Base-by-base conservation (phyloP, 2,329 filamentous ascomycete genomes). In the Talaromyces islandicus region DNA sequence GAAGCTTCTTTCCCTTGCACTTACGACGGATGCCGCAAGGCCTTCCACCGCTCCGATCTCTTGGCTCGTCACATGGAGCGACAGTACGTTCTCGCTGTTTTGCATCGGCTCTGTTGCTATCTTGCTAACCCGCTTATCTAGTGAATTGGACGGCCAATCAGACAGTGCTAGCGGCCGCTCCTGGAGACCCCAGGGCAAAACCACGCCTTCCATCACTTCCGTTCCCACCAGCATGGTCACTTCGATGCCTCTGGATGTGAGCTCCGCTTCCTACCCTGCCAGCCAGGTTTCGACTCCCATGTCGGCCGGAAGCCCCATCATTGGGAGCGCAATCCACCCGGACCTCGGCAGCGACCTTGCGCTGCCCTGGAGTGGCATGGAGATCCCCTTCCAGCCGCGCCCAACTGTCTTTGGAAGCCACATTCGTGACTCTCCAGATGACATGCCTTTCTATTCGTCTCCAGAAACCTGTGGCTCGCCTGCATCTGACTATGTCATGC, bases 41-140 rank as follows among this genome's bases (percentile, higher is more conserved):
- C 77, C 24, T 81, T 81, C 62, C 78, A 80, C 62, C 77, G 79
- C 14, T 67, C 75, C 29, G 79, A 81, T 67, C 68, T 81, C 51
- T 70, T 80, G 52, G 69, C 76, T 35, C 75, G 79, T 29, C 79
- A 81, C 66, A 76, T 80, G 70, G 79, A 80, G 65, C 74, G 78
- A 73, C 79, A 81, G 79, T 81, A 68, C 67, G 77, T 74, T 29
- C 32, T 50, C 19, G 7, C 12, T 35, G 53, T 10, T 32, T 14
- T 12, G 12, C 32, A 17, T 50, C 25, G n/a, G 10, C 10, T 48
- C 4, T n/a, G n/a, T n/a, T n/a, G n/a, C n/a, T 25, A 41, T 35
- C 38, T 11, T 51, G 46, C 46, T 59, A 50, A 59, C 7, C 7
- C n/a, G 21, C 3, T n/a, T 56, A 48, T 30, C 14, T 52, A 75